Evolutionary conservation across 306 rosid genomes (phyloP), one percentile per base, ranked within the genome.

Genomic region (Sophora flavescens): DNA sequence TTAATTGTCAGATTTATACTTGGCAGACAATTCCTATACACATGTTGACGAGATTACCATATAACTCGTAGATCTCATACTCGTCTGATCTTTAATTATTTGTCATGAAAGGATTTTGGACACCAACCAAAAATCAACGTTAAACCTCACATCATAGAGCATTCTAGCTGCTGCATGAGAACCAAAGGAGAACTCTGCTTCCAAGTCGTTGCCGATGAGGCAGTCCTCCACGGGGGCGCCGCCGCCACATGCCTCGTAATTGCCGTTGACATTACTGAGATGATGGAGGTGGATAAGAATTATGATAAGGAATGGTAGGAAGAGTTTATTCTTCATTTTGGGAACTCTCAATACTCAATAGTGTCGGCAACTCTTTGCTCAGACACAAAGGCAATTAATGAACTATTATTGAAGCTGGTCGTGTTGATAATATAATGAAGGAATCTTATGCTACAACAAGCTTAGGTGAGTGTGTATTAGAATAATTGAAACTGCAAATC

Each of bases 91-190:
- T n/a, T n/a, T n/a, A n/a, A n/a, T n/a, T n/a, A n/a, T n/a, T n/a
- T n/a, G n/a, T n/a, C n/a, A n/a, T n/a, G n/a, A n/a, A n/a, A n/a
- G n/a, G n/a, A n/a, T n/a, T n/a, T n/a, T n/a, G n/a, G n/a, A n/a
- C n/a, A n/a, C n/a, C n/a, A n/a, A n/a, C n/a, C n/a, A n/a, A n/a
- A n/a, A n/a, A n/a, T n/a, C n/a, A n/a, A n/a, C n/a, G n/a, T n/a
- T n/a, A n/a, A n/a, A n/a, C n/a, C n/a, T 56, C 3, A 47, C 0
- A 63, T 74, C 71, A 30, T 44, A 73, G 3, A 84, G 85, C 83
- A 84, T 78, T 35, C 88, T 73, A 0, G 78, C 78, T 0, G 75
- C 78, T 1, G 8, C 33, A 11, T 75, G 85, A 3, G 83, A 78
- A 4, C 76, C 53, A 33, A 81, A 17, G 2, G 56, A 72, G 58